Evolutionary conservation across 2,329 filamentous ascomycete genomes (phyloP), one percentile per base, ranked within the genome.

Genomic region (Fusarium keratoplasticum): DNA sequence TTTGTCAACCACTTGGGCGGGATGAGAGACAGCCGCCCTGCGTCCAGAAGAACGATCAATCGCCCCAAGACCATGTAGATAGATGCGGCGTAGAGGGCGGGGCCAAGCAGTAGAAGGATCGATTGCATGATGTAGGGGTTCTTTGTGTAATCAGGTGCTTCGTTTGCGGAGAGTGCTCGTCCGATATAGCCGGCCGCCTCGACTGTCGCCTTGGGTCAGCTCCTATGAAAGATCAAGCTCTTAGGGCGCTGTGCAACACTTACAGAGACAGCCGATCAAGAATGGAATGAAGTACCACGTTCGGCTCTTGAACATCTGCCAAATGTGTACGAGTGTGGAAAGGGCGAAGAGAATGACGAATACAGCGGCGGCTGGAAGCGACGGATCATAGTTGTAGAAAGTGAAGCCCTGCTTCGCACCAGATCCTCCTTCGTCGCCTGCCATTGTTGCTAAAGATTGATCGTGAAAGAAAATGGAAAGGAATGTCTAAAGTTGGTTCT

Each of bases 271-370:
- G 1, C 88, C 87, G 6, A 89, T 78, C 8, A 86, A 69, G 38
- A 89, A 86, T 0, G 88, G 85, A 2, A 86, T 84, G 68, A 87
- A 85, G 75, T 87, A 89, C 86, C 86, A 88, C 4, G 85, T 85
- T 55, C 83, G 80, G 2, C 81, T 80, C 47, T 78, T 76, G n/a
- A 84, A 42, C 27, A 87, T 71, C 61, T 85, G 84, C 16, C 16
- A 59, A 2, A 38, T 38, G 18, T 59, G 86, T 0, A 83, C 55
- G 0, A 79, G 52, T 0, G 83, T 82, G 8, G 85, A 80, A 18
- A 67, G 4, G 3, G 76, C 73, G 72, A 87, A 85, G 31, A 87
- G 57, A 10, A 80, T 76, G 25, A 83, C 77, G 55, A 86, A 86
- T 20, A 84, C 72, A 16, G 82, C 80, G 5, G 86, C 87, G 3